Evolutionary conservation across 2,329 filamentous ascomycete species (phyloP).

Genomic region (Diplodia scrobiculata): DNA sequence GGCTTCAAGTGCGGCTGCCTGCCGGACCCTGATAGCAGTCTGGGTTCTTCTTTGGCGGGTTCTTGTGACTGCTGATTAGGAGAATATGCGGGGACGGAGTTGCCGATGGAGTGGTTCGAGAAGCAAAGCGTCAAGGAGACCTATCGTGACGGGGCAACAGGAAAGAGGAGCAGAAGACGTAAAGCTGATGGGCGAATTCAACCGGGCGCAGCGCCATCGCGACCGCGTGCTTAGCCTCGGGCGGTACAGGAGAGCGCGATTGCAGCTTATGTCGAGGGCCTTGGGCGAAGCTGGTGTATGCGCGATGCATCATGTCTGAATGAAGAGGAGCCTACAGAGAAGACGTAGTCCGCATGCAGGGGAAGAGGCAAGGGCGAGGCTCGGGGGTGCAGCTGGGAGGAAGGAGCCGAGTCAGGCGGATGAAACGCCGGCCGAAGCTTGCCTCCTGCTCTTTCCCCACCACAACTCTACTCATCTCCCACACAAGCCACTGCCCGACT

Average conservation of each 20-base stretch:
- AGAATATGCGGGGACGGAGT: neutral
- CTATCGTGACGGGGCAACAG: neutral
- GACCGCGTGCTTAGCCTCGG: too few species aligned
- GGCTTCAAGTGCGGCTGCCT: neutral
- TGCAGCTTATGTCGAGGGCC: too few species aligned
- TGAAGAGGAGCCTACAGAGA: neutral
- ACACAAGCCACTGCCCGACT: neutral
- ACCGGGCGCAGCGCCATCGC: too few species aligned
- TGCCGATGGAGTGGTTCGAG: neutral
- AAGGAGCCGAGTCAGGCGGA: neutral
- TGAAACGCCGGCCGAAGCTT: neutral
- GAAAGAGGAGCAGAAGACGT: too few species aligned
- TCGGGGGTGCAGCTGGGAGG: neutral
- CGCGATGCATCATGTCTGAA: neutral
- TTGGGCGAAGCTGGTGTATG: too few species aligned
- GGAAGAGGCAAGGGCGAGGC: neutral
- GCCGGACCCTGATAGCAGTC: neutral
- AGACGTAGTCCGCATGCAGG: neutral
- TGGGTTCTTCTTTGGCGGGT: neutral
- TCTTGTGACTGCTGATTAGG: neutral
- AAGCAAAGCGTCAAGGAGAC: neutral
- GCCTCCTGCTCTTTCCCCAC: neutral
- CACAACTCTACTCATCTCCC: neutral
- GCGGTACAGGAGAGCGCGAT: too few species aligned
- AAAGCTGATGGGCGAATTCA: too few species aligned